Conservation (phyloP, 192 early-diverging fungal species). For the Backusella macrospora region DNA sequence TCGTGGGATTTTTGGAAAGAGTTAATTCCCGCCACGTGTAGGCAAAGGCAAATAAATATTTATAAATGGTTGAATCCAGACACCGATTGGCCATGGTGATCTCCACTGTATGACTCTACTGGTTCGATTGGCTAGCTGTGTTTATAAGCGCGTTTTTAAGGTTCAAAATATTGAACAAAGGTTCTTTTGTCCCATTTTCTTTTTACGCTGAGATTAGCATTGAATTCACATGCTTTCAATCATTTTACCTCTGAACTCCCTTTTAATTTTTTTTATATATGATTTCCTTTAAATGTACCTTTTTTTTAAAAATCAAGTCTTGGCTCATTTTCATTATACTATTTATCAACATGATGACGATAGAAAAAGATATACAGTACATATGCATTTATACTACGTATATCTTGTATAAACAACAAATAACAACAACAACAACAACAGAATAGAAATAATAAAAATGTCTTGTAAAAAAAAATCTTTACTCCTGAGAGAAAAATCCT, state of each 20-base stretch:
- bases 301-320: background rate
- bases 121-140: slow-evolving; percentile 1
- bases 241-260: background rate
- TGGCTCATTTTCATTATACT: background rate
- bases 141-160: background rate
- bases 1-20: too few species aligned
- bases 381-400: background rate
- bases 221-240: slow-evolving; percentile 17
- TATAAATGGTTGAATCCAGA: background rate
- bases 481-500: slow-evolving; percentile 7
- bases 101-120: slow-evolving; percentile 1
- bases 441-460: too few species aligned
- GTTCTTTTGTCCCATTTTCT: background rate
- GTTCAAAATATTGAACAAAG: background rate
- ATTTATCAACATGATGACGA: background rate
- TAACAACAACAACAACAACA: too few species aligned
- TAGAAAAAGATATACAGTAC: background rate
- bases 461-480: background rate
- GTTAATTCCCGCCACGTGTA: background rate
- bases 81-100: background rate
- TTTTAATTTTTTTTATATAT: background rate
- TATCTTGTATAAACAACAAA: background rate
- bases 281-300: too few species aligned
- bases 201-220: background rate
- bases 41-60: background rate